These are phyloP conservation scores for Irpex sp. DNA, from an alignment of 1,284 basidiomycete species.

Conservation along the genomic window DNA sequence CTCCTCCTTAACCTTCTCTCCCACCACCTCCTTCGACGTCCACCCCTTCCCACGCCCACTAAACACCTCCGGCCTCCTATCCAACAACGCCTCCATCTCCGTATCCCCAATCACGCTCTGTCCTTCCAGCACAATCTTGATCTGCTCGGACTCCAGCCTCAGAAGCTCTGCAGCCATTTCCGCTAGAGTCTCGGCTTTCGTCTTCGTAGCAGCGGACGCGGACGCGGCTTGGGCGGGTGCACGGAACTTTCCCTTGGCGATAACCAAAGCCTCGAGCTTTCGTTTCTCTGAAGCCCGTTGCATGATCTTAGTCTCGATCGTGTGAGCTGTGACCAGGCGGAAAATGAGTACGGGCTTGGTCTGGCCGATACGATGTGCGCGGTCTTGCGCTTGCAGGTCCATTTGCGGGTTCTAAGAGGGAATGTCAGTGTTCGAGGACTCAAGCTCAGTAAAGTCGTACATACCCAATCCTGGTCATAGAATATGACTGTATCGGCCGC, in stretches of 20 bases:
- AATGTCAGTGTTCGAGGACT: not conserved
- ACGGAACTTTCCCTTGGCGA: conserved; percentile 89
- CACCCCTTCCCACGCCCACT: conserved; percentile 76
- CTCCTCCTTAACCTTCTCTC: conserved; percentile 20
- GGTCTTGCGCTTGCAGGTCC: conserved; percentile 95
- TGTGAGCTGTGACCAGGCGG: conserved; percentile 83
- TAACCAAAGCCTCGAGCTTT: conserved; percentile 90
- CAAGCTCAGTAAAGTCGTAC: conserved; percentile 19
- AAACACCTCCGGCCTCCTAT: conserved; percentile 81
- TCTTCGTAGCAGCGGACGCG: not conserved
- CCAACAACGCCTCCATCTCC: conserved; percentile 79
- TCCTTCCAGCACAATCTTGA: conserved; percentile 74
- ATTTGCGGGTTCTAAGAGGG: conserved; percentile 84
- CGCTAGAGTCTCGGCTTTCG: conserved; percentile 60
- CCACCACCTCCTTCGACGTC: conserved; percentile 42
- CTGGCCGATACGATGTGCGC: conserved; percentile 95
- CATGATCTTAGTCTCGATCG: conserved; percentile 90
- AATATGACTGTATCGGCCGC: conserved; percentile 95
- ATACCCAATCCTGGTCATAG: conserved; percentile 94
- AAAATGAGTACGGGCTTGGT: conserved; percentile 87
- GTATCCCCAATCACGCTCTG: conserved; percentile 76
- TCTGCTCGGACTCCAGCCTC: conserved; percentile 83
- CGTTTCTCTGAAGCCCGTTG: conserved; percentile 86
- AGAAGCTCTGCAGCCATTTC: conserved; percentile 83
- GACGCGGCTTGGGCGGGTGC: conserved; percentile 47